A percentile compares a stretch with the other conserved stretches of the same genome.
Evolutionary conservation across 306 rosid genomes (phyloP).

Genomic region (Delonix regia): DNA sequence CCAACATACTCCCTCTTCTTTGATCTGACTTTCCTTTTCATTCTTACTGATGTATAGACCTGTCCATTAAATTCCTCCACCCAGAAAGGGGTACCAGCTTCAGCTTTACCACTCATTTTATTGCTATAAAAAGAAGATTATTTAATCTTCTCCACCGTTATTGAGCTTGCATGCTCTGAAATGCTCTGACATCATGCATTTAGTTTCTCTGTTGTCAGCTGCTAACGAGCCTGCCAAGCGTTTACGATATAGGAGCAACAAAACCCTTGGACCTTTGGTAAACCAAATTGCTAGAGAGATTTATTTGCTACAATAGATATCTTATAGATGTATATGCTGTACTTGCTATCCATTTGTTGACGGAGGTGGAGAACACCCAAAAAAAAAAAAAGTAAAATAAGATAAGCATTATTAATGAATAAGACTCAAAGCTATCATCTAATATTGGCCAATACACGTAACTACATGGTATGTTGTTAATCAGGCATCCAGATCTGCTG

Average conservation of each 20-base stretch:
- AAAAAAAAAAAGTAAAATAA: neutral
- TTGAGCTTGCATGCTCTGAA: conserved; percentile 11
- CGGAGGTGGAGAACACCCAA: neutral
- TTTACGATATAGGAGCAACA: neutral
- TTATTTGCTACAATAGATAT: neutral
- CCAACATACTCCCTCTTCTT: conserved; percentile 65
- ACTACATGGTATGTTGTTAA: neutral
- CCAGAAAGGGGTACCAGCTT: conserved; percentile 35
- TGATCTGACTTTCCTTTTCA: conserved; percentile 48
- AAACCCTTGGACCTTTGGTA: neutral
- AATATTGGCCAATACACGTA: neutral
- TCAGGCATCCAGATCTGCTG: neutral
- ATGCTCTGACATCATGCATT: conserved; percentile 13
- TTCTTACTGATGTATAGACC: conserved; percentile 34
- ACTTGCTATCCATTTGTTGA: neutral
- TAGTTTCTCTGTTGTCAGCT: conserved; percentile 19
- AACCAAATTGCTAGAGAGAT: neutral
- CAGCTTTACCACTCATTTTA: conserved; percentile 24
- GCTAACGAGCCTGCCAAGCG: neutral
- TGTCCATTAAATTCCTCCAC: conserved; percentile 41
- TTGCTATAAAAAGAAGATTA: neutral
- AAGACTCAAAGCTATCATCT: neutral
- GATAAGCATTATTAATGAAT: neutral
- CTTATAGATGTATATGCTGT: neutral
- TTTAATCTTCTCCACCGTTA: conserved; percentile 9